Base-by-base conservation (phyloP, 768 basidiomycete species). In the Russula lepida region DNA sequence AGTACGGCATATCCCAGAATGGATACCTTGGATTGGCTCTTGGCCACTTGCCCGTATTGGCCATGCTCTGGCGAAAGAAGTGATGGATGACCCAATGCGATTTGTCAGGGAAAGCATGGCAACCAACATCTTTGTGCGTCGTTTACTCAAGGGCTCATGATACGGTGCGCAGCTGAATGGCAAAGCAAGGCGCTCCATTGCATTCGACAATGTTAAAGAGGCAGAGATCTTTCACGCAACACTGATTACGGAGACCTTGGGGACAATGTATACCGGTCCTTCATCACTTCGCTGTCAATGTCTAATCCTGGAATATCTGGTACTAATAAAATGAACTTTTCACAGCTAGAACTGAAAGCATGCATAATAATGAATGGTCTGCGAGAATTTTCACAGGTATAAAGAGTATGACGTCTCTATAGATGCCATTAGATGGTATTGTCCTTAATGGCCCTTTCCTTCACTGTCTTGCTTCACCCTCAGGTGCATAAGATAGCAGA, bases 401-500 rank as follows among this genome's bases (percentile, higher is more conserved):
- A 41, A 33, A n/a, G n/a, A n/a, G 11, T 12, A 0, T 9, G 19
- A 6, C 6, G 5, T 41, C n/a, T 41, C n/a, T 8, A 32, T 25
- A 59, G 58, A n/a, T n/a, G n/a, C n/a, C n/a, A n/a, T n/a, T n/a
- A n/a, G n/a, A 27, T 43, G 2, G 43, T 46, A 2, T 33, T 32
- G 6, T 35, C 43, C 6, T 35, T 59, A 33, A n/a, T 44, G 11
- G n/a, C 25, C 15, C 32, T 59, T 3, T 46, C 53, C 23, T 21
- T 59, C 17, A 51, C 51, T 3, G 19, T 59, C 19, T 28, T 11
- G 3, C 30, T 53, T 17, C 35, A 63, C 39, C 58, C 62, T 12
- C 47, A 63, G 8, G 46, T 55, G 21, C 62, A 63, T 30, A 54
- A 27, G n/a, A 39, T 32, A 2, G 62, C 62, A 23, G 58, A 63